Evolutionary conservation across 164 flowering plant species (phyloP).

Genomic region (Kingdonia uniflora): DNA sequence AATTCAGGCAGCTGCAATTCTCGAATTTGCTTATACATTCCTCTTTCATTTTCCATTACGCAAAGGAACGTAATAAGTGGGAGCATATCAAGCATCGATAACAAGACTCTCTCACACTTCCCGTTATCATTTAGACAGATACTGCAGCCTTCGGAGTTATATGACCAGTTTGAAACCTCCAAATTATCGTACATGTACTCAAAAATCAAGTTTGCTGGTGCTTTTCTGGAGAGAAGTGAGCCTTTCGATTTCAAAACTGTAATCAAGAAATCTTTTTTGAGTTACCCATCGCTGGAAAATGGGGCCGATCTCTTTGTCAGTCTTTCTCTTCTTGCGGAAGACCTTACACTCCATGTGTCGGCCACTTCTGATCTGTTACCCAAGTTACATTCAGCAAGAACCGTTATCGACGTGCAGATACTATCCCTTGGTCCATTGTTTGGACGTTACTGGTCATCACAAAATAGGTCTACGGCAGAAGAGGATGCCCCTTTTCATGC

Average conservation of each 20-base stretch:
- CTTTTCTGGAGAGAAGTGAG: slow-evolving; percentile 49
- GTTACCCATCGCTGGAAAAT: slow-evolving; percentile 51
- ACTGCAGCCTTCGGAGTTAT: slow-evolving; percentile 36
- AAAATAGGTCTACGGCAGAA: slow-evolving; percentile 18
- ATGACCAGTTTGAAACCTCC: slow-evolving; percentile 31
- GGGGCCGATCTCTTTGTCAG: slow-evolving; percentile 21
- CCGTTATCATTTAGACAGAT: slow-evolving; percentile 60
- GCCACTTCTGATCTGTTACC: slow-evolving; percentile 38
- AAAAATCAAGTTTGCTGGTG: slow-evolving; percentile 40
- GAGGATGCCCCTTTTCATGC: slow-evolving; percentile 26
- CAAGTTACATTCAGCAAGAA: slow-evolving; percentile 16
- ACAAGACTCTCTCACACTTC: slow-evolving; percentile 22
- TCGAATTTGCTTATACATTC: slow-evolving; percentile 60
- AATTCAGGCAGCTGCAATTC: slow-evolving; percentile 36
- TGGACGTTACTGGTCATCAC: slow-evolving; percentile 40
- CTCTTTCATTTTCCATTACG: slow-evolving; percentile 53
- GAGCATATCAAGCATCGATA: slow-evolving; percentile 41
- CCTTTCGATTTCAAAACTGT: slow-evolving; percentile 44
- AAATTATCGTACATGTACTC: slow-evolving; percentile 48
- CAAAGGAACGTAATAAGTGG: slow-evolving; percentile 64
- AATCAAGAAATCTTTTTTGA: slow-evolving; percentile 58
- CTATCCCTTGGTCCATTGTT: slow-evolving; percentile 63
- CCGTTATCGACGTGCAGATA: slow-evolving; percentile 40
- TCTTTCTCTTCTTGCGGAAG: slow-evolving; percentile 63
- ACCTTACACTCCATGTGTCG: slow-evolving; percentile 50